phyloP scores from a whole-genome alignment of 345 rosid species.

The Crucihimalaya himalaica region DNA sequence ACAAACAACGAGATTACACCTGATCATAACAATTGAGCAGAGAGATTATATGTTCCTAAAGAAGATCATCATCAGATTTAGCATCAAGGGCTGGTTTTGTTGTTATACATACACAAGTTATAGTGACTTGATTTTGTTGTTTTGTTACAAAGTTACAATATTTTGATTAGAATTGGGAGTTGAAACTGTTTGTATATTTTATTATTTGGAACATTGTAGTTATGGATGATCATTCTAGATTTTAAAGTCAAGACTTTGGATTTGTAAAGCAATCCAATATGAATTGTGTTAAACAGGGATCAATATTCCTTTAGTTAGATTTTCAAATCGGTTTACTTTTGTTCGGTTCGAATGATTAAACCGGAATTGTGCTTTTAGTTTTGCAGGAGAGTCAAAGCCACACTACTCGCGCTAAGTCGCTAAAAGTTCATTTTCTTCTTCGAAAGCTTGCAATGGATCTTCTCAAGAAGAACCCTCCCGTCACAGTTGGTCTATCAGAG shows the following conservation, averaged over 20 bases:
- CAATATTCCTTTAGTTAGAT: neutral
- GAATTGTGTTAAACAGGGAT: neutral
- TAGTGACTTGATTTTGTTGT: constrained; percentile 8
- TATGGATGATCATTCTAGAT: neutral
- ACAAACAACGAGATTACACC: constrained; percentile 36
- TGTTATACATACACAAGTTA: neutral
- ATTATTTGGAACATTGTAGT: constrained; percentile 8
- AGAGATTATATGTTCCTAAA: neutral
- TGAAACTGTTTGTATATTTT: constrained; percentile 4
- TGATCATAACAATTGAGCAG: constrained; percentile 24
- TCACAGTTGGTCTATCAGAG: constrained; percentile 55
- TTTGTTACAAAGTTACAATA: neutral
- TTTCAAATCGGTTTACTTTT: neutral
- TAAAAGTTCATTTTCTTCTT: constrained; percentile 28
- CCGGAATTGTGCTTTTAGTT: neutral
- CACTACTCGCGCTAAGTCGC: constrained; percentile 21
- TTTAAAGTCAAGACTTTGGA: too few relatives aligned
- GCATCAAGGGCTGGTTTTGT: constrained; percentile 11
- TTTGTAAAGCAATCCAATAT: neutral
- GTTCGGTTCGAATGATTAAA: constrained; percentile 11
- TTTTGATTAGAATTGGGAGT: neutral
- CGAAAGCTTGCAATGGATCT: constrained; percentile 57
- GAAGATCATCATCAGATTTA: neutral
- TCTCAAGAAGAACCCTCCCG: constrained; percentile 39
- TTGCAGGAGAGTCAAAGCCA: constrained; percentile 4